Evolutionary conservation across 495 filamentous ascomycete species (phyloP), one percentile per base, ranked within the genome.

Genomic region (Aspergillus saccharolyticus): DNA sequence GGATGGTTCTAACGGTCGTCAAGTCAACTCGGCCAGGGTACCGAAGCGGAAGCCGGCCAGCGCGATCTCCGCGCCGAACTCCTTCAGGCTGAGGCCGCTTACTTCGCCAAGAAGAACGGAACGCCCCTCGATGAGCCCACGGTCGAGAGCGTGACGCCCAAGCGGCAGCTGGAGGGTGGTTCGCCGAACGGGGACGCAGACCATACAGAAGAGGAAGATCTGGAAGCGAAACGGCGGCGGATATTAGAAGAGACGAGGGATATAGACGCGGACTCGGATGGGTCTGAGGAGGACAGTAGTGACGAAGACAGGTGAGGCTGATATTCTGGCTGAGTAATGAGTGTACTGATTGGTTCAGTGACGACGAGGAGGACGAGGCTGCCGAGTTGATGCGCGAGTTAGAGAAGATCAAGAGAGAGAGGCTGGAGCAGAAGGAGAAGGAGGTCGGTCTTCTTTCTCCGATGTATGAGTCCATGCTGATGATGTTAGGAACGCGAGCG

Each of bases 21-120:
- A n/a, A 87, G 88, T 44, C 85, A 97, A 78, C 81, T 87, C 24
- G 91, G 91, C 52, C 94, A 98, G 78, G 94, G 94, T 63, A 87
- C 88, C 59, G 90, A 86, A 62, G 86, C 85, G 49, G 92, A 96
- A 63, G 65, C 74, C 39, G 75, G 83, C 66, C 69, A 79, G 55
- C 89, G 89, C 62, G 94, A 98, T 72, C 83, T 98, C 42, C 86
- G 89, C 65, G 88, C 93, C 51, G 93, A 98, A 72, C 85, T 98
- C 25, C 80, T 97, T 54, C 80, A 85, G 57, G 93, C 91, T 46
- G 94, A 98, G 74, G 88, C 89, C 19, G 83, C 86, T 33, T 88
- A 96, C 74, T 92, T 88, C 66, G 87, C 90, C 44, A 96, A 95
- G 78, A 83, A 85, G 70, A 86, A 85, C 42, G 89, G 90, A 48